phyloP scores from a whole-genome alignment of 768 basidiomycete genomes.

The Lactifluus echinatus region DNA sequence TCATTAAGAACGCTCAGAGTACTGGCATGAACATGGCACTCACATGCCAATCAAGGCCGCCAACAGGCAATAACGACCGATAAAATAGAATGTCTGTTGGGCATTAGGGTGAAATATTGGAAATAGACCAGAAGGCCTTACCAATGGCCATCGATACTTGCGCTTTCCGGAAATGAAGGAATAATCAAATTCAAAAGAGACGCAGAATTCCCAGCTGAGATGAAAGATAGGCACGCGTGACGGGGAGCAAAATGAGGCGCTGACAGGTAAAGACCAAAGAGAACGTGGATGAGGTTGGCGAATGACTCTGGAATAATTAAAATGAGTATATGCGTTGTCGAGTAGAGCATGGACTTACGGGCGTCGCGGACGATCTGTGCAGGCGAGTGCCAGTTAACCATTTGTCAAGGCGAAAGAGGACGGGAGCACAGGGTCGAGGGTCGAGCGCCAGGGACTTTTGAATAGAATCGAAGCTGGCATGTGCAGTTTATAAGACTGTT shows the following conservation, averaged over 20 bases:
- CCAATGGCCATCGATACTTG: constrained; percentile 41
- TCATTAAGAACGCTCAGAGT: background rate
- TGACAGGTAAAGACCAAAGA: constrained; percentile 39
- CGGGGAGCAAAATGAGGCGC: no score
- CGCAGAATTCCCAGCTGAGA: constrained; percentile 36
- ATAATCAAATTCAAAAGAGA: constrained; percentile 37
- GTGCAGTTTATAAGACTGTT: background rate
- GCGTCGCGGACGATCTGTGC: constrained; percentile 31
- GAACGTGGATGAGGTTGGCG: constrained; percentile 34
- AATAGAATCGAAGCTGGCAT: background rate
- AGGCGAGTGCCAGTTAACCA: constrained; percentile 36
- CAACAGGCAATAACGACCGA: constrained; percentile 37
- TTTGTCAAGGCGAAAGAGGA: constrained; percentile 20
- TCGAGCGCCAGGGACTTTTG: constrained; percentile 3
- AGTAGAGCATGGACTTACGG: constrained; percentile 24
- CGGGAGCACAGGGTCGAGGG: background rate
- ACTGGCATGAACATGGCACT: constrained; percentile 14
- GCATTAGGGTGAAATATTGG: background rate
- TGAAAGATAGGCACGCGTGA: background rate
- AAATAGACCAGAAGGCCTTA: constrained; percentile 4
- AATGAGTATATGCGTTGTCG: background rate
- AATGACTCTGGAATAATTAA: constrained; percentile 29
- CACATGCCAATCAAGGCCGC: constrained; percentile 42
- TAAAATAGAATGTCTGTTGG: constrained; percentile 37
- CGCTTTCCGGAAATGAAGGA: constrained; percentile 33